These are phyloP conservation scores for Geranium incanum DNA, from an alignment of 441 rosid genomes.

Conservation along the genomic window DNA sequence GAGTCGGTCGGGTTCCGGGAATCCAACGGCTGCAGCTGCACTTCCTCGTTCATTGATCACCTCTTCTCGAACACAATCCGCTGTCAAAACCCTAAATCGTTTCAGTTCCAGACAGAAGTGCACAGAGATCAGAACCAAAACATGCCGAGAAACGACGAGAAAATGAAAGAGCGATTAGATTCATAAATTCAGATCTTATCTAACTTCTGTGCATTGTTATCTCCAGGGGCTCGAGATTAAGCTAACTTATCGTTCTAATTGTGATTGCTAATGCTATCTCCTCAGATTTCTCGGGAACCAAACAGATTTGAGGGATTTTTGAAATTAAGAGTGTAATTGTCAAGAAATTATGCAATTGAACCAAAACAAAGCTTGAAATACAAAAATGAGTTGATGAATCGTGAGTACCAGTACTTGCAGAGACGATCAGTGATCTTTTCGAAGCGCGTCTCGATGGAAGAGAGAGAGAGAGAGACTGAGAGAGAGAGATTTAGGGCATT, in stretches of 20 bases:
- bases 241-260: background rate
- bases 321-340: background rate
- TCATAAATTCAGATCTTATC: background rate
- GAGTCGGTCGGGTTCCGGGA: constrained; percentile 44
- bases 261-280: too few species aligned
- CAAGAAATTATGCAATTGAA: background rate
- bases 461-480: background rate
- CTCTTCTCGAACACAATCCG: background rate
- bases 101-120: background rate
- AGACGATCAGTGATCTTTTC: background rate
- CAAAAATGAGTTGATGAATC: background rate
- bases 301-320: background rate
- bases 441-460: background rate
- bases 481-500: background rate
- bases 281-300: background rate
- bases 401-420: background rate
- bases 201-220: background rate
- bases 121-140: background rate
- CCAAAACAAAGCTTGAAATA: background rate
- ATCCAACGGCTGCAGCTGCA: constrained; percentile 49
- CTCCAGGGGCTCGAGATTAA: background rate
- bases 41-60: constrained; percentile 50
- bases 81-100: constrained; percentile 18
- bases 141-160: background rate
- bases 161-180: background rate